Percentiles rank a stretch among this genome's conserved stretches.
Evolutionary conservation across 495 filamentous ascomycete species (phyloP).

Genomic region (Aspergillus cavernicola): DNA sequence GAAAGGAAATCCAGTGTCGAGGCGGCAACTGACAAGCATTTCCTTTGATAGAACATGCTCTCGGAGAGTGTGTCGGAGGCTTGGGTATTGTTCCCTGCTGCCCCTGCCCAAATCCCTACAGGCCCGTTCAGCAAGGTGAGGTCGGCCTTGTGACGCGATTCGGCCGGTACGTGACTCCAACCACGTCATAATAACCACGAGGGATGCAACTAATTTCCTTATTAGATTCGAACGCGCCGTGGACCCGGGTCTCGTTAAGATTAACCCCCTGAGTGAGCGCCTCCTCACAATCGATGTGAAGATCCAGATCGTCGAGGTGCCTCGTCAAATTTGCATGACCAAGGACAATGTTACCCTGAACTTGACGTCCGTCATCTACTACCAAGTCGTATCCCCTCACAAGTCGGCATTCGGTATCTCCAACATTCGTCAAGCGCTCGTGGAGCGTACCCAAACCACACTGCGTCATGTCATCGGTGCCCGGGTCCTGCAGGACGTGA

Average conservation of each 20-base stretch:
- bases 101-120: slow-evolving; percentile 93
- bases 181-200: neutral
- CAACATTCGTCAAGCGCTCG: slow-evolving; percentile 89
- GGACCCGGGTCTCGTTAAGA: slow-evolving; percentile 93
- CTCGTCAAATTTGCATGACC: slow-evolving; percentile 97
- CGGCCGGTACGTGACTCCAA: slow-evolving; percentile 53
- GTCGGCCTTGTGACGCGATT: slow-evolving; percentile 95
- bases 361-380: slow-evolving; percentile 97
- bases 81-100: slow-evolving; percentile 90
- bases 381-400: slow-evolving; percentile 92
- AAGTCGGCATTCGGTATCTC: slow-evolving; percentile 96
- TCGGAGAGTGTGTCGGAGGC: slow-evolving; percentile 75
- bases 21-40: slow-evolving; percentile 11
- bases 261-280: slow-evolving; percentile 93
- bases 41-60: slow-evolving; percentile 60
- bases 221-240: slow-evolving; percentile 83
- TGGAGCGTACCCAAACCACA: slow-evolving; percentile 98
- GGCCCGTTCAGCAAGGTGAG: slow-evolving; percentile 86
- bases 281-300: slow-evolving; percentile 95
- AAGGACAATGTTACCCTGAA: slow-evolving; percentile 96
- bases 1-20: too few species aligned
- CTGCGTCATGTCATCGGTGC: slow-evolving; percentile 96
- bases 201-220: slow-evolving; percentile 7
- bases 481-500: slow-evolving; percentile 94
- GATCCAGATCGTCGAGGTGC: slow-evolving; percentile 98